phyloP scores from a whole-genome alignment of 352 stramenopile genomes.

The Pythium guiyangense region DNA sequence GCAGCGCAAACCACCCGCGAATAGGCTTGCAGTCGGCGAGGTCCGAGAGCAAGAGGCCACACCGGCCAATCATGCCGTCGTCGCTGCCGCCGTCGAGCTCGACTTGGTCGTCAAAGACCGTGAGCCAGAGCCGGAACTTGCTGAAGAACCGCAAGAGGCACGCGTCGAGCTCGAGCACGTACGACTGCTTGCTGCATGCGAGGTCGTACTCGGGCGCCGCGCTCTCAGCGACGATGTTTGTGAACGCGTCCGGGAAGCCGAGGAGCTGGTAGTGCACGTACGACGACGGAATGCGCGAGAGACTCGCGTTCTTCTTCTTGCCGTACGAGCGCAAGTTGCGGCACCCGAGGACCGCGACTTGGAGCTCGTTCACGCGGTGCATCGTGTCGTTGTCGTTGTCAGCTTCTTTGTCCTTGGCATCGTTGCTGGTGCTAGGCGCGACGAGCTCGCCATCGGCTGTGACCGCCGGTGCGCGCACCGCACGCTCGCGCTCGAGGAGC shows the following conservation, averaged over 20 bases:
- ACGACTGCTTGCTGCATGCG: conserved; percentile 51
- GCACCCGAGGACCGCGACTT: conserved; percentile 66
- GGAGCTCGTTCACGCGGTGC: conserved; percentile 48
- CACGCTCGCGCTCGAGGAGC: conserved; percentile 28
- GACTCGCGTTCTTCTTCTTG: conserved; percentile 25
- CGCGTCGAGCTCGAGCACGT: conserved; percentile 63
- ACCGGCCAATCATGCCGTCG: conserved; percentile 73
- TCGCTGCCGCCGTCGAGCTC: conserved; percentile 27
- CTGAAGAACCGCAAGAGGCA: conserved; percentile 79
- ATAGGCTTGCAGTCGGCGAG: conserved; percentile 69
- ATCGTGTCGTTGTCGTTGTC: conserved; percentile 15
- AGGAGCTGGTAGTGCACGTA: conserved; percentile 92
- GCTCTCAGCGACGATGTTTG: conserved; percentile 69
- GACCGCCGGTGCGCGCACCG: not conserved
- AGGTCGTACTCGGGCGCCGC: conserved; percentile 75
- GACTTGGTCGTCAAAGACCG: conserved; percentile 81
- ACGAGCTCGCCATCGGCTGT: not conserved
- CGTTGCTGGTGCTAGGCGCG: conserved; percentile 17
- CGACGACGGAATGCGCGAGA: conserved; percentile 46
- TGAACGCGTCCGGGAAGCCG: conserved; percentile 86
- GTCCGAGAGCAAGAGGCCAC: conserved; percentile 54
- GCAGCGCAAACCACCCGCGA: conserved; percentile 67
- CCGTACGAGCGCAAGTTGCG: conserved; percentile 42
- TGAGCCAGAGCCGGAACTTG: conserved; percentile 79
- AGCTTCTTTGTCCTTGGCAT: conserved; percentile 11